Conservation (phyloP, 2,329 filamentous ascomycete species). For the Colletotrichum euphorbiae region DNA sequence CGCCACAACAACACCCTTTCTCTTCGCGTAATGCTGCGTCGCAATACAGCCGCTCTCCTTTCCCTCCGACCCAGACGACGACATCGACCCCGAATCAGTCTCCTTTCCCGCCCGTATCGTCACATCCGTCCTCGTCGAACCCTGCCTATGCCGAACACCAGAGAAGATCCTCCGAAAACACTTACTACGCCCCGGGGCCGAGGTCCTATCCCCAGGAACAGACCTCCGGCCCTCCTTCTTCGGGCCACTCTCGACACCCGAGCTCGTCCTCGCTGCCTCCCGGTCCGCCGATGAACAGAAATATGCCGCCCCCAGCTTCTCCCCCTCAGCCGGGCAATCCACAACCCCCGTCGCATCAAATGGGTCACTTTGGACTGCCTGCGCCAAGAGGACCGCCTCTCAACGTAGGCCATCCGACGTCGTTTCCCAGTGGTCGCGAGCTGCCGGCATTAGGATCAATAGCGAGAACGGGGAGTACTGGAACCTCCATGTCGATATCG, state of each 20-base stretch:
- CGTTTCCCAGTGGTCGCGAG: constrained; percentile 63
- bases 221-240: constrained; percentile 46
- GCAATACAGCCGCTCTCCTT: constrained; percentile 48
- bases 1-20: constrained; percentile 50
- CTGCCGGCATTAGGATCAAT: constrained; percentile 64
- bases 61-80: constrained; percentile 32
- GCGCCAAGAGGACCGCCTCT: constrained; percentile 58
- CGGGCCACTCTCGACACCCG: constrained; percentile 56
- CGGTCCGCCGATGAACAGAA: constrained; percentile 51
- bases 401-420: constrained; percentile 56
- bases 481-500: constrained; percentile 71
- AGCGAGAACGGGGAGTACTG: constrained; percentile 58
- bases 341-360: constrained; percentile 47
- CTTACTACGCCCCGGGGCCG: constrained; percentile 52
- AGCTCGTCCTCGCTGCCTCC: constrained; percentile 59
- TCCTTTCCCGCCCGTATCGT: constrained; percentile 37
- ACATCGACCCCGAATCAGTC: constrained; percentile 39
- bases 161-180: constrained; percentile 57
- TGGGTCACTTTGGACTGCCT: constrained; percentile 58
- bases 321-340: constrained; percentile 54
- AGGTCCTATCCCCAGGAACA: constrained; percentile 50
- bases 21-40: constrained; percentile 43
- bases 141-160: constrained; percentile 49
- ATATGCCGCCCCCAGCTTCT: constrained; percentile 61
- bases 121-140: constrained; percentile 36